A percentile compares a stretch with the other conserved stretches of the same genome.
Evolutionary conservation across 2,329 filamentous ascomycete species (phyloP).

Genomic region (Tolypocladium endophyticum): DNA sequence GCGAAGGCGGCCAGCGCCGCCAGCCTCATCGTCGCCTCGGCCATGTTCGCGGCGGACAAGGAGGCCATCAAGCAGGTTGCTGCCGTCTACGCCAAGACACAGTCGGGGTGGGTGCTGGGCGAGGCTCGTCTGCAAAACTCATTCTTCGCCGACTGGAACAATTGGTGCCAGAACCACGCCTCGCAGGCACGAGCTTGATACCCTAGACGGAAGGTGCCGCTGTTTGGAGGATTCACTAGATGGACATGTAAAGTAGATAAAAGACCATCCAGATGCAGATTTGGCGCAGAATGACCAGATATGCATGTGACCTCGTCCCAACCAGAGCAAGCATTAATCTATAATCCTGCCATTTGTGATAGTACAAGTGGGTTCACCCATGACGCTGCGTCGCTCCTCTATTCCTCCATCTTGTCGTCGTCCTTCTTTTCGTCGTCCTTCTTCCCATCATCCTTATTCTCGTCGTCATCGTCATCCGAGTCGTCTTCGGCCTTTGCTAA

Average conservation of each 20-base stretch:
- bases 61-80: slow-evolving; percentile 43
- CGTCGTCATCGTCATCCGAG: slow-evolving; percentile 74
- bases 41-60: slow-evolving; percentile 45
- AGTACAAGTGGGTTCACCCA: slow-evolving; percentile 19
- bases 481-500: slow-evolving; percentile 86
- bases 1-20: slow-evolving; percentile 64
- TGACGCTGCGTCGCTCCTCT: slow-evolving; percentile 20
- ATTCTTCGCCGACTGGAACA: slow-evolving; percentile 64
- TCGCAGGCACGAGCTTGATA: slow-evolving; percentile 17
- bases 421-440: slow-evolving; percentile 53
- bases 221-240: slow-evolving; percentile 3
- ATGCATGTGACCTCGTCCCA: neutral
- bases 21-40: slow-evolving; percentile 55
- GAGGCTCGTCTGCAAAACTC: slow-evolving; percentile 49
- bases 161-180: slow-evolving; percentile 53
- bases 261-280: neutral
- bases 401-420: slow-evolving; percentile 86
- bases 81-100: slow-evolving; percentile 52
- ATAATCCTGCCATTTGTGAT: slow-evolving; percentile 23
- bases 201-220: neutral
- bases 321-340: slow-evolving; percentile 22
- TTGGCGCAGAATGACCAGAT: neutral
- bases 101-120: slow-evolving; percentile 45
- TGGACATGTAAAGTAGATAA: neutral
- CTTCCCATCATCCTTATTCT: slow-evolving; percentile 67